Base-by-base conservation (phyloP, 2,329 filamentous ascomycete genomes). In the Aureobasidium lini region DNA sequence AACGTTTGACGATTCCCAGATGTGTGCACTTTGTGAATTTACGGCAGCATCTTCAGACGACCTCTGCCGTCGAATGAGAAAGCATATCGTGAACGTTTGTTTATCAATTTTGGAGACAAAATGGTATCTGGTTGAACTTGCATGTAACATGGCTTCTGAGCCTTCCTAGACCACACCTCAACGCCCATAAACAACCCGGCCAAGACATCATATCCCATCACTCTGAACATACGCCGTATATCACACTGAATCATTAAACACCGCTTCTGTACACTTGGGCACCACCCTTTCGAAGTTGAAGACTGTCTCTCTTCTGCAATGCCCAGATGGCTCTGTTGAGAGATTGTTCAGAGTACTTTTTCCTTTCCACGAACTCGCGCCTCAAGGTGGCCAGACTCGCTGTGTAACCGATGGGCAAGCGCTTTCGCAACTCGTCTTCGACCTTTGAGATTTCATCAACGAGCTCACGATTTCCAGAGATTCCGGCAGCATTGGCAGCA, bases 331-430 rank as follows among this genome's bases (percentile, higher is more conserved):
- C 90, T 66, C 93, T 79, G 65, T 92, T 92, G 32, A 99, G 79
- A 15, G 86, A 86, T 70, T 90, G 87, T 74, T 97, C 94, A 63
- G 84, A 90, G 74, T 93, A 97, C 0, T 90, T 90, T 72, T 92
- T 90, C 13, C 88, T 87, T 68, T 96, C 91, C 5, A 95, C 90
- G 79, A 99, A 92, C 72, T 99, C 94, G 47, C 90, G 83, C 63
- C 89, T 84, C 64, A 99, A 75, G 1, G 90, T 95, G 0, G 89
- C 88, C 60, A 97, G 74, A 68, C 89, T 95, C 1, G 93, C 96
- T 69, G 89, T 94, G 90, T 93, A 99, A 18, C 94, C 94, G 65
- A 99, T 94, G 0, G 94, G 92, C 66, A 99, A 77, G 58, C 70
- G 82, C 60, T 90, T 83, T 75, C 90, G 87, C 54, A 99, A 78